These are phyloP conservation scores for Rosa multiflora DNA, from an alignment of 306 rosid species.

Conservation along the genomic window DNA sequence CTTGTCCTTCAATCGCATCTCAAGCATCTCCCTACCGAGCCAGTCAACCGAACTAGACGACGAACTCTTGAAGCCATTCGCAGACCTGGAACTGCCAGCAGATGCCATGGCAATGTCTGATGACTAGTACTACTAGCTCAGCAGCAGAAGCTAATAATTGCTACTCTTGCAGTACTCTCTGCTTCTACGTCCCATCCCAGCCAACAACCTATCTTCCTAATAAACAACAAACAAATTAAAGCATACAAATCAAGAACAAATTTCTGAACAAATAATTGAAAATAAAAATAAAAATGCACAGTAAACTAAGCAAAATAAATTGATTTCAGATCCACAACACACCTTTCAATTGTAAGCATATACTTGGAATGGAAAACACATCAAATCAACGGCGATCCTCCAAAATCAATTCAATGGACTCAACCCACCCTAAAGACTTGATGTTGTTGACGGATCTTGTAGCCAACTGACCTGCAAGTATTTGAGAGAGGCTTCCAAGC, in stretches of 20 bases:
- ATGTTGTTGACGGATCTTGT: background rate
- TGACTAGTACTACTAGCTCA: conserved; percentile 18
- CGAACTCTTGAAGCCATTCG: conserved; percentile 72
- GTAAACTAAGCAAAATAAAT: background rate
- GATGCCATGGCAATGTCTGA: conserved; percentile 61
- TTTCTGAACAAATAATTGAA: no score
- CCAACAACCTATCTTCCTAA: conserved; percentile 36
- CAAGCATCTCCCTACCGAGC: conserved; percentile 99
- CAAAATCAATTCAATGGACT: background rate
- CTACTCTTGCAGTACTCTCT: conserved; percentile 2
- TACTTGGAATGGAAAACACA: no score
- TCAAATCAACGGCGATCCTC: background rate
- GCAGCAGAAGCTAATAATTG: background rate
- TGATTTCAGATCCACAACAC: conserved; percentile 18
- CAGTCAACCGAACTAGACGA: conserved; percentile 92
- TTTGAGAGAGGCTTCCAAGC: background rate
- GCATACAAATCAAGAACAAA: background rate
- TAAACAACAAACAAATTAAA: conserved; percentile 18
- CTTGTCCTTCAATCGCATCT: conserved; percentile 77
- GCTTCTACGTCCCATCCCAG: conserved; percentile 32
- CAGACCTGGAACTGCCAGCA: conserved; percentile 94
- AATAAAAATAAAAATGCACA: no score
- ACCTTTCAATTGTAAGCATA: no score
- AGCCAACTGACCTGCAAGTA: conserved; percentile 36
- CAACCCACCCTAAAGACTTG: background rate